Base-by-base conservation (phyloP, 2,329 filamentous ascomycete species). In the Annulohypoxylon truncatum region DNA sequence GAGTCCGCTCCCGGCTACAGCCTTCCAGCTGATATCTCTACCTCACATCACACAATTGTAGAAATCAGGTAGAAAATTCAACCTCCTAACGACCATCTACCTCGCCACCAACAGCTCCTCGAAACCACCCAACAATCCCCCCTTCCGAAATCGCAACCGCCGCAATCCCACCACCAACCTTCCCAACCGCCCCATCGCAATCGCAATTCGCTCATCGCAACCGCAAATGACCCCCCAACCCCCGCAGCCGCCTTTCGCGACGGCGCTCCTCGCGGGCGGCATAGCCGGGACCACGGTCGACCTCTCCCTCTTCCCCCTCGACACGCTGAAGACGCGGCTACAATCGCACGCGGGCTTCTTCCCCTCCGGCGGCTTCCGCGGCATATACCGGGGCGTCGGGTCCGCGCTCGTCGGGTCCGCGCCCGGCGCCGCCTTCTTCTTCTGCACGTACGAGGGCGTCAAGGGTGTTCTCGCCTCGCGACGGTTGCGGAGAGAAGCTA, bases 281-380 rank as follows among this genome's bases (percentile, higher is more conserved):
- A 83, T 97, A 71, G 96, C 96, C 72, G 96, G 96, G 77, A 96
- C 96, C 50, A 97, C 94, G 12, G 96, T 98, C 80, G 96, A 99
- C 87, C 90, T 97, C 75, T 94, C 94, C 60, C 92, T 99, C 77
- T 99, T 92, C 84, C 96, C 96, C 0, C 93, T 99, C 84, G 96
- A 99, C 86, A 99, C 96, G 0, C 90, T 99, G 77, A 99, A 99
- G 83, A 99, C 96, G 44, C 94, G 96, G 13, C 92, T 99, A 5
- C 96, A 99, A 82, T 93, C 94, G 69, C 87, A 87, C 50, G 78
- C 85, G 61, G 89, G 91, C 78, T 94, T 97, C 83, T 89, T 93
- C 76, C 85, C 91, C 60, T 90, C 90, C 2, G 95, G 96, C 77
- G 95, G 95, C 75, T 94, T 98, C 85, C 87, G 86, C 52, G 94